A percentile compares a stretch with the other conserved stretches of the same genome.
Evolutionary conservation across 2,329 filamentous ascomycete species (phyloP).

Genomic region (Thielaviopsis euricoi): DNA sequence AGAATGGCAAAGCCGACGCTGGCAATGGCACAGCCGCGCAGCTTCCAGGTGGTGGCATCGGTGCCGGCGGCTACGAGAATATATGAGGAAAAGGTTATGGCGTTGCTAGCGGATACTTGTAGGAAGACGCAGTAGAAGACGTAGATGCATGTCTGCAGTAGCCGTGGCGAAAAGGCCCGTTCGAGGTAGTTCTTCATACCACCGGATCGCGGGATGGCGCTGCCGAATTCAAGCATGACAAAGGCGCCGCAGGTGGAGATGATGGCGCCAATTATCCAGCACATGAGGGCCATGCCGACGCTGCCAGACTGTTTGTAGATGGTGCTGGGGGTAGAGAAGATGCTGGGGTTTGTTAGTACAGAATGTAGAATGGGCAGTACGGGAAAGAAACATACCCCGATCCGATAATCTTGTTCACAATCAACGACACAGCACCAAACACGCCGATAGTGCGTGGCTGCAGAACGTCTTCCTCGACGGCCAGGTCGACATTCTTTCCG

Average conservation of each 20-base stretch:
- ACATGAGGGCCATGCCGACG: slow-evolving; percentile 21
- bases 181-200: slow-evolving; percentile 53
- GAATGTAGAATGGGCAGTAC: not conserved
- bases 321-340: slow-evolving; percentile 37
- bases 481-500: not conserved
- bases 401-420: slow-evolving; percentile 43
- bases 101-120: slow-evolving; percentile 42
- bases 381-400: slow-evolving; percentile 22
- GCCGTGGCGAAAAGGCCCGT: slow-evolving; percentile 39
- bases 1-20: slow-evolving; percentile 37
- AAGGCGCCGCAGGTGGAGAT: slow-evolving; percentile 41
- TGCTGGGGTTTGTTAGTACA: slow-evolving; percentile 15
- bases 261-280: slow-evolving; percentile 22
- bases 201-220: slow-evolving; percentile 43
- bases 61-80: slow-evolving; percentile 37
- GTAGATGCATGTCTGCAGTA: slow-evolving; percentile 41
- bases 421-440: slow-evolving; percentile 35
- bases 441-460: slow-evolving; percentile 30
- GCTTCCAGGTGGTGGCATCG: slow-evolving; percentile 35
- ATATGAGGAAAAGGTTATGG: slow-evolving; percentile 41
- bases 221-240: slow-evolving; percentile 47
- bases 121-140: slow-evolving; percentile 44
- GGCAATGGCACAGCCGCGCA: slow-evolving; percentile 37
- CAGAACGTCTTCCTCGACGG: not conserved
- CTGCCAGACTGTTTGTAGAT: slow-evolving; percentile 36